phyloP scores from a whole-genome alignment of 352 stramenopile species.

The Globisporangium heterothallicum region DNA sequence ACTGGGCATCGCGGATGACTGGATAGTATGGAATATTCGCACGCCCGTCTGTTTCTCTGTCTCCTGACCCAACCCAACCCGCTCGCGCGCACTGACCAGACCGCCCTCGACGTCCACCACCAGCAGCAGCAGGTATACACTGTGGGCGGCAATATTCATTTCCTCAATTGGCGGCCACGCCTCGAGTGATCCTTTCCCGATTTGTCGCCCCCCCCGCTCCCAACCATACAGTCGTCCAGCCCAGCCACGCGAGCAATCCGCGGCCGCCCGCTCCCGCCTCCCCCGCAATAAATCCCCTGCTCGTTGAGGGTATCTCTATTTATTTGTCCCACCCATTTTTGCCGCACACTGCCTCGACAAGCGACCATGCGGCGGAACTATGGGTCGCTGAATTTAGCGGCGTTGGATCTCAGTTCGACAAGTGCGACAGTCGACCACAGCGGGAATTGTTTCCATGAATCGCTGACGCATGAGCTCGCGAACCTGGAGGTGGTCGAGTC shows the following conservation, averaged over 20 bases:
- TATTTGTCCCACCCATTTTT: constrained; percentile 4
- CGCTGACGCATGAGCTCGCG: constrained; percentile 20
- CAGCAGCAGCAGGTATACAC: too few relatives aligned
- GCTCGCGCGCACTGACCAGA: too few relatives aligned
- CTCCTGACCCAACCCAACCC: background rate
- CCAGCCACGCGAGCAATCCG: background rate
- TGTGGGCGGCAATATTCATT: background rate
- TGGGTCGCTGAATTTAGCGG: constrained; percentile 46
- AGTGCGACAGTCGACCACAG: constrained; percentile 16
- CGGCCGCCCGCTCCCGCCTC: background rate
- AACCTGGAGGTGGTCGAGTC: constrained; percentile 18
- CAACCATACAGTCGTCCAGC: constrained; percentile 7
- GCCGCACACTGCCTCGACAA: too few relatives aligned
- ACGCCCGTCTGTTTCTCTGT: too few relatives aligned
- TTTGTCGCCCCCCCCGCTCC: background rate
- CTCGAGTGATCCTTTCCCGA: background rate
- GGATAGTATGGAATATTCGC: constrained; percentile 10
- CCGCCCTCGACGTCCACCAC: too few relatives aligned
- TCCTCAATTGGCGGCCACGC: constrained; percentile 7
- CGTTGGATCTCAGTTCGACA: constrained; percentile 27
- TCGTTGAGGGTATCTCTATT: constrained; percentile 3
- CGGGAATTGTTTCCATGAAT: constrained; percentile 22
- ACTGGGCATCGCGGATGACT: constrained; percentile 5
- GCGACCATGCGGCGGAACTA: constrained; percentile 46
- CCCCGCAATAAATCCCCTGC: background rate